A percentile compares a stretch with the other conserved stretches of the same genome.
Conservation (phyloP, 2,329 filamentous ascomycete species). For the Chaetomium globosum region DNA sequence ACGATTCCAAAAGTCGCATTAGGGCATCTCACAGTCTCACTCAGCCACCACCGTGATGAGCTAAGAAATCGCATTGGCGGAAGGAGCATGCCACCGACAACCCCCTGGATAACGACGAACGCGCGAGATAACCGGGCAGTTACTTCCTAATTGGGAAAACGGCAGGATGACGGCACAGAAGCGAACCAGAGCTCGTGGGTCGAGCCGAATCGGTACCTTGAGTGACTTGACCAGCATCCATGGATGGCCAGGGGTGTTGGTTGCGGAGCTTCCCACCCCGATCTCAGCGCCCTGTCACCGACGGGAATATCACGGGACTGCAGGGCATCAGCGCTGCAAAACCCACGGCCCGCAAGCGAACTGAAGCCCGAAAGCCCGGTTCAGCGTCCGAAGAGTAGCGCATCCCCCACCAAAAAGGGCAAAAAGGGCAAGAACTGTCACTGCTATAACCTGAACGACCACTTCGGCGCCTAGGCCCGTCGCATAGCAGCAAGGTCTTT, state of each 20-base stretch:
- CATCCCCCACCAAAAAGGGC: background rate
- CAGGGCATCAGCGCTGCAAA: background rate
- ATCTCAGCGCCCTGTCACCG: background rate
- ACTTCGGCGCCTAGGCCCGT: no score
- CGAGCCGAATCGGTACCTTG: background rate
- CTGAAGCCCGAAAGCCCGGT: conserved; percentile 5
- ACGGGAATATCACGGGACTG: conserved; percentile 4
- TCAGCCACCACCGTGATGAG: conserved; percentile 4
- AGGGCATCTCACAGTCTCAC: background rate
- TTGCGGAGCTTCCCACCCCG: conserved; percentile 2
- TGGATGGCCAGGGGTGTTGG: background rate
- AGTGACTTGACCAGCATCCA: background rate
- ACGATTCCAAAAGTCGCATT: background rate
- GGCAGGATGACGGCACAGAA: background rate
- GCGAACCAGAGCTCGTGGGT: background rate
- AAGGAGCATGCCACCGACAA: background rate
- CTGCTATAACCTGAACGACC: background rate
- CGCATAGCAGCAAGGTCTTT: background rate
- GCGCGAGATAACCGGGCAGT: background rate
- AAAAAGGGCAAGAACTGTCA: background rate
- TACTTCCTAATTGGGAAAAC: background rate
- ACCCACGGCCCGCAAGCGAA: background rate
- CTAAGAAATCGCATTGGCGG: background rate
- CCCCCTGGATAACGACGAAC: background rate
- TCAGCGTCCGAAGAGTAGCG: background rate